phyloP scores from a whole-genome alignment of 2,329 filamentous ascomycete genomes.

The Pseudopyrenochaeta lycopersici region DNA sequence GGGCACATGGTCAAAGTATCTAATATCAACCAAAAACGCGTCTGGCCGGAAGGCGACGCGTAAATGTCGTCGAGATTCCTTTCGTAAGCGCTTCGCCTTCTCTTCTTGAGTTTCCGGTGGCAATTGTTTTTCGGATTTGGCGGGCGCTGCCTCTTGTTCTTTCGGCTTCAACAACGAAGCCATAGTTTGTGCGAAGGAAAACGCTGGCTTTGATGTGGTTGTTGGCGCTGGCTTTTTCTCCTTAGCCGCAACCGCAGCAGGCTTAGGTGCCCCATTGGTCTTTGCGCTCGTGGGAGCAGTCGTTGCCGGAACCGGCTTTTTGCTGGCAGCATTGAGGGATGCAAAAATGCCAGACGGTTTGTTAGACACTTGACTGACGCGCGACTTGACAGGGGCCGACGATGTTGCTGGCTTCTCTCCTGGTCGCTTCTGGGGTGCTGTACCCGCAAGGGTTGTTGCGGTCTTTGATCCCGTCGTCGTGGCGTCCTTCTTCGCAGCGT shows the following conservation, averaged over 20 bases:
- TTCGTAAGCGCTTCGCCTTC: constrained; percentile 72
- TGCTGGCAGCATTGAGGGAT: constrained; percentile 55
- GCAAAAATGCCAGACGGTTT: constrained; percentile 58
- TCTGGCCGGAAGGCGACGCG: constrained; percentile 77
- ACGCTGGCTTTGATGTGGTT: constrained; percentile 40
- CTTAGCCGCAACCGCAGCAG: constrained; percentile 27
- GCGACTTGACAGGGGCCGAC: constrained; percentile 38
- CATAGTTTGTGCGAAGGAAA: constrained; percentile 53
- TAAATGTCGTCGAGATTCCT: constrained; percentile 74
- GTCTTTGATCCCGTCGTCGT: constrained; percentile 15
- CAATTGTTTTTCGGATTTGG: constrained; percentile 62
- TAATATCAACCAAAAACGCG: constrained; percentile 70
- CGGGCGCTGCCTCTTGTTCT: constrained; percentile 55
- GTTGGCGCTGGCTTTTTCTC: constrained; percentile 39
- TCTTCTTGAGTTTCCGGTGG: constrained; percentile 73
- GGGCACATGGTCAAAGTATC: constrained; percentile 75
- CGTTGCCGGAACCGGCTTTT: constrained; percentile 48
- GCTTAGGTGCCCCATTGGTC: constrained; percentile 34
- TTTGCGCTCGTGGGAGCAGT: constrained; percentile 33
- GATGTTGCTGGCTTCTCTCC: constrained; percentile 37
- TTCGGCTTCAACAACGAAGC: constrained; percentile 62
- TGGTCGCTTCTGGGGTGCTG: constrained; percentile 35
- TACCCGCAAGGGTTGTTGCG: constrained; percentile 12
- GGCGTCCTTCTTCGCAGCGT: constrained; percentile 27
- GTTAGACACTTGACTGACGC: constrained; percentile 50